Percentiles rank a stretch among this genome's conserved stretches.
These are phyloP conservation scores for Chrysosporium keratinophilum DNA, from an alignment of 2,329 filamentous ascomycete species.

Conservation along the genomic window DNA sequence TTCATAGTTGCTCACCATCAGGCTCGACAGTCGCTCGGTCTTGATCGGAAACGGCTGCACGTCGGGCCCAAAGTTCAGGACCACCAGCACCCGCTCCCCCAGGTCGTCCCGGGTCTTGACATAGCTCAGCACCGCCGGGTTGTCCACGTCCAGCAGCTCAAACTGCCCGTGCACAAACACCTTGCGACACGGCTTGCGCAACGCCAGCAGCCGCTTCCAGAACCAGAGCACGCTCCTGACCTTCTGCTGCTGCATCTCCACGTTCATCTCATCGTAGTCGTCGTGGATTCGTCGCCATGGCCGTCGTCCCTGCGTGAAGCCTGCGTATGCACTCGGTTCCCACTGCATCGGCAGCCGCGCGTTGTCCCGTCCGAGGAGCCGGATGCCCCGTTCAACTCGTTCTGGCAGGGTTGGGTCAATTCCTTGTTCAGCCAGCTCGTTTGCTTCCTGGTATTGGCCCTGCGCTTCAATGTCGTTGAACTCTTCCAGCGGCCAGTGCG, in stretches of 20 bases:
- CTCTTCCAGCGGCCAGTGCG: conserved; percentile 40
- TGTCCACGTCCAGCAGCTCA: conserved; percentile 41
- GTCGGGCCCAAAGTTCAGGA: conserved; percentile 29
- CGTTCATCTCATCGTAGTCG: conserved; percentile 47
- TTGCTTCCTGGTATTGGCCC: conserved; percentile 39
- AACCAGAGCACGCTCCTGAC: conserved; percentile 46
- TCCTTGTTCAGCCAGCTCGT: conserved; percentile 18
- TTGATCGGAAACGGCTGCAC: conserved; percentile 18
- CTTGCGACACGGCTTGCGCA: conserved; percentile 48
- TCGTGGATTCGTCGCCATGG: conserved; percentile 55
- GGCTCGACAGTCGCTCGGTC: not conserved
- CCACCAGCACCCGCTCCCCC: conserved; percentile 28
- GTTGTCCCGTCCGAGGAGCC: conserved; percentile 54
- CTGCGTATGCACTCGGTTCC: conserved; percentile 46
- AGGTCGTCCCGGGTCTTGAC: conserved; percentile 28
- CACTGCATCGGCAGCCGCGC: conserved; percentile 60
- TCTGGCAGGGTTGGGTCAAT: conserved; percentile 35
- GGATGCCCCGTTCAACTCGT: conserved; percentile 42
- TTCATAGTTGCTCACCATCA: not conserved
- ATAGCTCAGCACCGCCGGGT: conserved; percentile 39
- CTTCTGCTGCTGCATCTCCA: conserved; percentile 43
- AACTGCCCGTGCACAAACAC: conserved; percentile 54
- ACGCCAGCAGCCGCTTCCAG: conserved; percentile 47
- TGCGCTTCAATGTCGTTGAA: conserved; percentile 36
- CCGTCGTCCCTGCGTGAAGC: conserved; percentile 47